Percentiles rank a stretch among this genome's conserved stretches.
Evolutionary conservation across 169 alveolate species (phyloP).

Genomic region (Amoebophrya sp.): DNA sequence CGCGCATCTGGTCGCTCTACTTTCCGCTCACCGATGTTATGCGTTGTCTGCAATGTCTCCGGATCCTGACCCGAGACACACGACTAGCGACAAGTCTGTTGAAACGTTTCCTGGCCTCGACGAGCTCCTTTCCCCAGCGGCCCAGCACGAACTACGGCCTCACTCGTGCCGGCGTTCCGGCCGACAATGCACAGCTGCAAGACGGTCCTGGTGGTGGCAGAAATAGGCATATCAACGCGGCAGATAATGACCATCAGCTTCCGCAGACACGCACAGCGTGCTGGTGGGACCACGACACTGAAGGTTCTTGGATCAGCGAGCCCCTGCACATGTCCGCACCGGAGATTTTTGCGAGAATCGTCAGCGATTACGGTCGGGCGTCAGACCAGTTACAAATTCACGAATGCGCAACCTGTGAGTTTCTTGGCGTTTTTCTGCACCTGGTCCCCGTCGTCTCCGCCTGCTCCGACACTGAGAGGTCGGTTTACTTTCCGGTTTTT

Average conservation of each 20-base stretch:
- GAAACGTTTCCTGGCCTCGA: not conserved
- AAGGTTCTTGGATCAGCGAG: not conserved
- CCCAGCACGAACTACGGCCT: not conserved
- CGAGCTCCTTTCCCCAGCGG: not conserved
- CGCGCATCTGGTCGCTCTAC: not conserved
- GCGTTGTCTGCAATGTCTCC: not conserved
- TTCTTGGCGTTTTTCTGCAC: not conserved
- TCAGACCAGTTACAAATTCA: not conserved
- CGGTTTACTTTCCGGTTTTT: not conserved
- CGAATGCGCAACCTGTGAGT: not conserved
- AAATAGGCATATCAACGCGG: not conserved
- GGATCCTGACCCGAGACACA: not conserved
- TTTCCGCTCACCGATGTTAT: not conserved
- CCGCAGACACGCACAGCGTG: not conserved
- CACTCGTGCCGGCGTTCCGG: not conserved
- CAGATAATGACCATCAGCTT: not conserved
- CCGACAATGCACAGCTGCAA: not conserved
- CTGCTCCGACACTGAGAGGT: not conserved
- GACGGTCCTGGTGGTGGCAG: not conserved
- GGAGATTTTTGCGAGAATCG: not conserved
- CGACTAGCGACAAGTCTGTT: not conserved
- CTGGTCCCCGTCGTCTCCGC: not conserved
- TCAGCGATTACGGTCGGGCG: not conserved
- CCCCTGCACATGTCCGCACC: not conserved
- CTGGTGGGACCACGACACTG: not conserved